Conservation (phyloP, 345 rosid genomes). For the Salix brachista region DNA sequence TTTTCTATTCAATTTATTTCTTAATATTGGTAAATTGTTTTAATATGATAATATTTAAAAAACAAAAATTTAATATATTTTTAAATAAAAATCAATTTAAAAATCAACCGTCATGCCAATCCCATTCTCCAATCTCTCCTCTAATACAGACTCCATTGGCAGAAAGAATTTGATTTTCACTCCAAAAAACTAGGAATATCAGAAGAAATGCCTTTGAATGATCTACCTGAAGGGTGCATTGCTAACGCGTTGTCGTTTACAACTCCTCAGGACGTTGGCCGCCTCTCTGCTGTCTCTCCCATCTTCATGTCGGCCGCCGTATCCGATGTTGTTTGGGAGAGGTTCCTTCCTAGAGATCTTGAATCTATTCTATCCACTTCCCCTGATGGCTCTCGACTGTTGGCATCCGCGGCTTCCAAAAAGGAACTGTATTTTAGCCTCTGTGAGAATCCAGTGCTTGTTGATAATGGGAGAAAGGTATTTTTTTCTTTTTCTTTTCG, state of each 20-base stretch:
- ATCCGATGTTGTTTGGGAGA: slow-evolving; percentile 57
- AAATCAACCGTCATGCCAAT: too few relatives aligned
- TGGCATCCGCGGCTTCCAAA: slow-evolving; percentile 21
- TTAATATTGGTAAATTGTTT: too few relatives aligned
- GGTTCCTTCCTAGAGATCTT: slow-evolving; percentile 49
- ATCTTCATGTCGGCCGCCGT: slow-evolving; percentile 39
- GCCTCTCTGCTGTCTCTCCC: slow-evolving; percentile 42
- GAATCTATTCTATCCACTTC: slow-evolving; percentile 22
- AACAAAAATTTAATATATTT: too few relatives aligned
- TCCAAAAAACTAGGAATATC: too few relatives aligned
- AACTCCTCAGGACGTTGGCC: slow-evolving; percentile 43
- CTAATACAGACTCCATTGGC: not conserved
- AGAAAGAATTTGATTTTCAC: not conserved
- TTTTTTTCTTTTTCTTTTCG: not conserved
- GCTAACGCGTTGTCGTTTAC: slow-evolving; percentile 45
- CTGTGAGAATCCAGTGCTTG: slow-evolving; percentile 41
- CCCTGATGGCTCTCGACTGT: not conserved
- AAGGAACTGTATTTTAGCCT: slow-evolving; percentile 45
- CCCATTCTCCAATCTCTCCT: too few relatives aligned
- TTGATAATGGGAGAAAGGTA: slow-evolving; percentile 48
- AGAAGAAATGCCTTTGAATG: not conserved
- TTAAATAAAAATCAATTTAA: too few relatives aligned
- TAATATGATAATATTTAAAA: too few relatives aligned
- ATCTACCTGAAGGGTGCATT: slow-evolving; percentile 46
- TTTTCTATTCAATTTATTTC: too few relatives aligned